Base-by-base conservation (phyloP, 2,329 filamentous ascomycete species). In the Pestalotiopsis sp. region DNA sequence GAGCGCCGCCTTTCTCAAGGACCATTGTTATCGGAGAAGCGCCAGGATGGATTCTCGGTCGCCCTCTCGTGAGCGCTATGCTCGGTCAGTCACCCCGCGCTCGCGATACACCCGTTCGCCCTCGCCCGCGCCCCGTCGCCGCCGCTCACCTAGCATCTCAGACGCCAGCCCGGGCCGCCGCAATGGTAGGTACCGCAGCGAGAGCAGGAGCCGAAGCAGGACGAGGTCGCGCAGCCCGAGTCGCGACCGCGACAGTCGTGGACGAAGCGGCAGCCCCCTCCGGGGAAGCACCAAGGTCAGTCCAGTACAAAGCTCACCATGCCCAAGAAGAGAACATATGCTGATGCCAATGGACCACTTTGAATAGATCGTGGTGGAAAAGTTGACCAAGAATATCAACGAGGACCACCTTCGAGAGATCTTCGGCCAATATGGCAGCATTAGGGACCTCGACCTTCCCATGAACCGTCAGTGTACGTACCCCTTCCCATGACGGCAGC, bases 341-440 rank as follows among this genome's bases (percentile, higher is more conserved):
- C 63, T 68, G 36, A 66, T 64, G 13, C 12, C n/a, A 57, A 20
- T 60, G 52, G 31, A 7, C 6, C 56, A n/a, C 45, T 57, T 5
- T 13, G 31, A 56, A 12, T 75, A 98, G 93, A 95, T 99, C 78
- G 94, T 99, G 20, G 92, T 99, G 61, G 96, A 99, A 81, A 95
- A 97, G 71, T 86, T 99, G 76, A 97, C 95, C 3, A 97, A 97
- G 80, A 98, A 97, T 76, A 92, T 99, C 74, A 97, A 93, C 69
- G 93, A 95, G 78, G 88, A 88, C 20, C 96, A 99, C 76, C 84
- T 99, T 6, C 88, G 90, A 73, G 96, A 99, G 79, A 97, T 99
- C 70, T 99, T 99, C 78, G 92, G 93, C 63, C 87, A 89, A 49
- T 99, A 96, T 78, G 96, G 96, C 64, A 86, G 87, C 23, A 97